These are phyloP conservation scores for Talaromyces sp. DNA, from an alignment of 2,329 filamentous ascomycete genomes.

Conservation along the genomic window DNA sequence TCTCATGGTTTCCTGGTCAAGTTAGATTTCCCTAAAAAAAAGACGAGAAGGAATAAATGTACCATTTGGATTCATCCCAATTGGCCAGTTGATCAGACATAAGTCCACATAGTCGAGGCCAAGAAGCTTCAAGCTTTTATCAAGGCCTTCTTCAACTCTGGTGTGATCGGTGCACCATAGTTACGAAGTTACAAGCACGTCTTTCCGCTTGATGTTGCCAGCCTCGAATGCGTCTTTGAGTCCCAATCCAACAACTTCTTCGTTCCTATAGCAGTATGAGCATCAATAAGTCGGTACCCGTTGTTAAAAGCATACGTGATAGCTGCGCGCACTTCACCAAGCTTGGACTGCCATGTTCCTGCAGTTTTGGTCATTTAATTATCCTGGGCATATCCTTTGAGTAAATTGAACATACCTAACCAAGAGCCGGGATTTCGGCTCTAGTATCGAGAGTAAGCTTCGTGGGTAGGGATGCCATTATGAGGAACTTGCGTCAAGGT, in stretches of 20 bases:
- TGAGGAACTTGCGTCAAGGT: neutral
- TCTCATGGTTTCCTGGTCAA: slow-evolving; percentile 20
- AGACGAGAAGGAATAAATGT: slow-evolving; percentile 10
- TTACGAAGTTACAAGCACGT: slow-evolving; percentile 81
- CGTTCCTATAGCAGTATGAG: slow-evolving; percentile 47
- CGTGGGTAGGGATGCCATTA: slow-evolving; percentile 28
- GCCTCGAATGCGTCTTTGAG: slow-evolving; percentile 66
- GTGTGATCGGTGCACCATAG: slow-evolving; percentile 75
- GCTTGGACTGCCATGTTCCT: slow-evolving; percentile 62
- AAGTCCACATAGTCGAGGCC: slow-evolving; percentile 78
- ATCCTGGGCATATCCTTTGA: neutral
- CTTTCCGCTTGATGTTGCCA: slow-evolving; percentile 66
- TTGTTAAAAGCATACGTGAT: slow-evolving; percentile 52
- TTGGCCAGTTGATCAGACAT: slow-evolving; percentile 77
- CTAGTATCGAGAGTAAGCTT: slow-evolving; percentile 61
- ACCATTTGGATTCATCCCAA: slow-evolving; percentile 72
- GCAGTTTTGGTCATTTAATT: slow-evolving; percentile 7
- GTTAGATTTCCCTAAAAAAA: no score
- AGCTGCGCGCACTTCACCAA: slow-evolving; percentile 54
- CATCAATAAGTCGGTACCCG: slow-evolving; percentile 39
- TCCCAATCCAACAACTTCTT: slow-evolving; percentile 74
- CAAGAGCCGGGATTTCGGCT: slow-evolving; percentile 57
- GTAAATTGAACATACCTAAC: slow-evolving; percentile 45
- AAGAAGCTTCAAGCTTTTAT: slow-evolving; percentile 66
- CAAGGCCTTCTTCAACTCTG: slow-evolving; percentile 63